phyloP scores from a whole-genome alignment of 2,329 filamentous ascomycete genomes.

The Microdochium trichocladiopsis region DNA sequence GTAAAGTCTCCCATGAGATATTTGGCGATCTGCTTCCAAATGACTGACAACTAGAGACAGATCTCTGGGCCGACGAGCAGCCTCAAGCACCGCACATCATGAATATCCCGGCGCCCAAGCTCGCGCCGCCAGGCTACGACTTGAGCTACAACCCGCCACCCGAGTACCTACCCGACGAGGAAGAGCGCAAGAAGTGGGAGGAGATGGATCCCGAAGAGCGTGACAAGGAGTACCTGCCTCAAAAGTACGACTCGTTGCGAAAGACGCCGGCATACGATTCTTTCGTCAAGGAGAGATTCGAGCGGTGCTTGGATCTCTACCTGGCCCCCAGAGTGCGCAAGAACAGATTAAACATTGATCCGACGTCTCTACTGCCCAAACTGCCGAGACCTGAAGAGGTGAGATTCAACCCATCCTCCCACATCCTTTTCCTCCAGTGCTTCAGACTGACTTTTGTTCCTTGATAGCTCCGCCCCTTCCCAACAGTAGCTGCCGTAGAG shows the following conservation, averaged over 20 bases:
- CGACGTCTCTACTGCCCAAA: slow-evolving; percentile 85
- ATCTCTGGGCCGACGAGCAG: slow-evolving; percentile 92
- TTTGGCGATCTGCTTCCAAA: neutral
- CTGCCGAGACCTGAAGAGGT: slow-evolving; percentile 81
- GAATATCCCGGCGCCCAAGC: slow-evolving; percentile 91
- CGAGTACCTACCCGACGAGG: slow-evolving; percentile 83
- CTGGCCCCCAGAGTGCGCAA: slow-evolving; percentile 86
- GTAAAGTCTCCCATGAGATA: neutral
- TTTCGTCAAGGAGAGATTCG: slow-evolving; percentile 93
- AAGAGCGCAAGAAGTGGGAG: slow-evolving; percentile 82
- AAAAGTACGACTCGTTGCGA: slow-evolving; percentile 74
- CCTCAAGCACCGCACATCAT: slow-evolving; percentile 78
- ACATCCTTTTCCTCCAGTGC: neutral
- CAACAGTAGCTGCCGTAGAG: slow-evolving; percentile 78
- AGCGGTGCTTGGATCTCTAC: slow-evolving; percentile 91
- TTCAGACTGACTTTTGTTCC: neutral
- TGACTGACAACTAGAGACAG: slow-evolving; percentile 21
- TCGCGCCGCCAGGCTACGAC: slow-evolving; percentile 88
- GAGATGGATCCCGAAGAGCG: slow-evolving; percentile 82
- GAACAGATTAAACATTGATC: slow-evolving; percentile 95
- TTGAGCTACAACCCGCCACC: slow-evolving; percentile 93
- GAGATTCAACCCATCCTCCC: neutral
- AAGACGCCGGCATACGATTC: slow-evolving; percentile 87
- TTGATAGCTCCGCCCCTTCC: slow-evolving; percentile 73
- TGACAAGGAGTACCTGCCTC: slow-evolving; percentile 81